phyloP scores from a whole-genome alignment of 2,329 filamentous ascomycete species.

The Mollisiaceae sp. region DNA sequence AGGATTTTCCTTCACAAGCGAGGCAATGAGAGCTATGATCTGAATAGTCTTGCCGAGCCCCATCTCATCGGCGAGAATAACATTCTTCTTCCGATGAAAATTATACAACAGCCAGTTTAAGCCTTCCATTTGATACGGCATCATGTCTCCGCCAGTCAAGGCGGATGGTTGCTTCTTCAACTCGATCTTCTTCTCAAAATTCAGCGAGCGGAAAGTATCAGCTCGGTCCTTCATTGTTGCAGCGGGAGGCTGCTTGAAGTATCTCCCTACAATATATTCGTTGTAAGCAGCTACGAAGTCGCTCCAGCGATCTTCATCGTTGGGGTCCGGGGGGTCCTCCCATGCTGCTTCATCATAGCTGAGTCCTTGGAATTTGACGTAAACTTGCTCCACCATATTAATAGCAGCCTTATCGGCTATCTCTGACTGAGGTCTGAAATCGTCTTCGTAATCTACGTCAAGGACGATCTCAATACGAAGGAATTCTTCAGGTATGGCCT shows the following conservation, averaged over 20 bases:
- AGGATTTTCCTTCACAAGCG: conserved; percentile 69
- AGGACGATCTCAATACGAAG: conserved; percentile 89
- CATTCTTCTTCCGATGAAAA: conserved; percentile 81
- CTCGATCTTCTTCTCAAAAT: conserved; percentile 71
- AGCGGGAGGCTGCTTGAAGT: conserved; percentile 64
- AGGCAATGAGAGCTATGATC: conserved; percentile 80
- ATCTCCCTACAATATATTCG: conserved; percentile 81
- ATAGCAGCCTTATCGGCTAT: conserved; percentile 75
- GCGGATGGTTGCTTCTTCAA: conserved; percentile 74
- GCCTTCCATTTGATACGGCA: conserved; percentile 92
- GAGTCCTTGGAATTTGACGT: conserved; percentile 92
- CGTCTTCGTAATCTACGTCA: conserved; percentile 71
- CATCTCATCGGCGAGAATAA: conserved; percentile 97
- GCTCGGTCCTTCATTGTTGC: conserved; percentile 70
- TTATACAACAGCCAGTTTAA: conserved; percentile 95
- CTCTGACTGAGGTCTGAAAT: conserved; percentile 58
- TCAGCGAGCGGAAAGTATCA: conserved; percentile 64
- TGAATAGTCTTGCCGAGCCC: conserved; percentile 97
- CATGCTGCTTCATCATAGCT: conserved; percentile 90
- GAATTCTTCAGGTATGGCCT: conserved; percentile 88
- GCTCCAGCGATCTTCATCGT: conserved; percentile 70
- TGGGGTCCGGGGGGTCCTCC: conserved; percentile 75
- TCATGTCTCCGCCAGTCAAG: conserved; percentile 79
- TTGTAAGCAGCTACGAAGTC: conserved; percentile 85
- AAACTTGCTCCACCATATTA: conserved; percentile 72